These are phyloP conservation scores for Colletotrichum siamense DNA, from an alignment of 2,329 filamentous ascomycete genomes.

Conservation along the genomic window DNA sequence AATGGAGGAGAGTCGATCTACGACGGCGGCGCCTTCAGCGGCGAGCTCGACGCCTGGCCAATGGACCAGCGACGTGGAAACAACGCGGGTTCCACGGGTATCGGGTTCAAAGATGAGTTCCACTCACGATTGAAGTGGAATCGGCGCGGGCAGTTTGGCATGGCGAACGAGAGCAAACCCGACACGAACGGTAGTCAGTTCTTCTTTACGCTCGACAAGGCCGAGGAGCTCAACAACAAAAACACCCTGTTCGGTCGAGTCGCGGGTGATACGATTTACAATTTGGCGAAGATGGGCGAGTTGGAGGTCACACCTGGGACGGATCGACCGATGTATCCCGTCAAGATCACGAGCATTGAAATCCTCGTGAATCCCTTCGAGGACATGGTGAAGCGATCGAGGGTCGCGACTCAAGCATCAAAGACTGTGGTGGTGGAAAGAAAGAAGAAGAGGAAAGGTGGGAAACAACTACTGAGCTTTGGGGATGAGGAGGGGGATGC, in stretches of 20 bases:
- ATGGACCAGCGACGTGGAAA: conserved; percentile 68
- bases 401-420: conserved; percentile 55
- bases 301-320: conserved; percentile 78
- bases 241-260: conserved; percentile 95
- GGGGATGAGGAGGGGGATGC: conserved; percentile 71
- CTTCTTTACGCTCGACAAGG: conserved; percentile 88
- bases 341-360: conserved; percentile 77
- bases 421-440: conserved; percentile 51
- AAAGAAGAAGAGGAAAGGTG: conserved; percentile 75
- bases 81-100: conserved; percentile 64
- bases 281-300: conserved; percentile 92
- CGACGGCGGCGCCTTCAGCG: conserved; percentile 79
- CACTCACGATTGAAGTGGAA: conserved; percentile 94
- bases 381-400: conserved; percentile 76
- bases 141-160: conserved; percentile 86
- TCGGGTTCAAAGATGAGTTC: conserved; percentile 82
- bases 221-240: conserved; percentile 84
- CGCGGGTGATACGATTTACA: conserved; percentile 94
- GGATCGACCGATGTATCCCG: conserved; percentile 85
- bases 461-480: conserved; percentile 81
- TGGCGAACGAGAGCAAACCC: conserved; percentile 84
- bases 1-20: conserved; percentile 92
- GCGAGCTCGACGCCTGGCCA: conserved; percentile 74
- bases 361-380: conserved; percentile 83
- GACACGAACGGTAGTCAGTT: conserved; percentile 95